Evolutionary conservation across 1,284 basidiomycete species (phyloP).

Genomic region (Ustilago bromivora): DNA sequence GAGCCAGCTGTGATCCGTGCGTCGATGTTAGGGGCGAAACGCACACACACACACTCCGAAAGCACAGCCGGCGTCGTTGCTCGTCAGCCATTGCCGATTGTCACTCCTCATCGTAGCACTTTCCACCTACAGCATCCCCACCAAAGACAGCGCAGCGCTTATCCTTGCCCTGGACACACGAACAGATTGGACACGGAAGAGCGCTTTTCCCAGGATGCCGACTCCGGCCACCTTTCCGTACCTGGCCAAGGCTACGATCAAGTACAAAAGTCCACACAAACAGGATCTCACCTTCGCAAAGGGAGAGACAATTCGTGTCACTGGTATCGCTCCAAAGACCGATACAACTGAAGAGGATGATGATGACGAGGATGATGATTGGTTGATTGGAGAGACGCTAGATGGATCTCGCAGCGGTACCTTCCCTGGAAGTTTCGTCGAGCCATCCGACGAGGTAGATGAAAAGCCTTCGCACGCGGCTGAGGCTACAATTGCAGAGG

Average conservation of each 20-base stretch:
- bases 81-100: not conserved
- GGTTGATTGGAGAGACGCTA: slow-evolving; percentile 68
- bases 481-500: slow-evolving; percentile 36
- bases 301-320: slow-evolving; percentile 66
- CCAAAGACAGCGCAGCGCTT: not conserved
- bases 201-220: slow-evolving; percentile 28
- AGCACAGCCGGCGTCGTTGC: slow-evolving; percentile 13
- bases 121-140: not conserved
- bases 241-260: slow-evolving; percentile 59
- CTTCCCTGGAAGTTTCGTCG: slow-evolving; percentile 68
- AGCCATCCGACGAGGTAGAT: slow-evolving; percentile 40
- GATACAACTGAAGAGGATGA: slow-evolving; percentile 52
- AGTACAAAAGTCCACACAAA: slow-evolving; percentile 65
- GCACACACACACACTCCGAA: not conserved
- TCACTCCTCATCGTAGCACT: not conserved
- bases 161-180: not conserved
- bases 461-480: slow-evolving; percentile 50
- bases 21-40: slow-evolving; percentile 9
- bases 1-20: slow-evolving; percentile 17
- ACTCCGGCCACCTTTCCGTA: slow-evolving; percentile 35
- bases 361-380: slow-evolving; percentile 68
- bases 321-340: slow-evolving; percentile 54
- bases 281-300: slow-evolving; percentile 66
- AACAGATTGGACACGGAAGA: slow-evolving; percentile 9
- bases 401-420: slow-evolving; percentile 64